A percentile compares a stretch with the other conserved stretches of the same genome.
Conservation (phyloP, 2,329 filamentous ascomycete genomes). For the Diaporthe helianthi region DNA sequence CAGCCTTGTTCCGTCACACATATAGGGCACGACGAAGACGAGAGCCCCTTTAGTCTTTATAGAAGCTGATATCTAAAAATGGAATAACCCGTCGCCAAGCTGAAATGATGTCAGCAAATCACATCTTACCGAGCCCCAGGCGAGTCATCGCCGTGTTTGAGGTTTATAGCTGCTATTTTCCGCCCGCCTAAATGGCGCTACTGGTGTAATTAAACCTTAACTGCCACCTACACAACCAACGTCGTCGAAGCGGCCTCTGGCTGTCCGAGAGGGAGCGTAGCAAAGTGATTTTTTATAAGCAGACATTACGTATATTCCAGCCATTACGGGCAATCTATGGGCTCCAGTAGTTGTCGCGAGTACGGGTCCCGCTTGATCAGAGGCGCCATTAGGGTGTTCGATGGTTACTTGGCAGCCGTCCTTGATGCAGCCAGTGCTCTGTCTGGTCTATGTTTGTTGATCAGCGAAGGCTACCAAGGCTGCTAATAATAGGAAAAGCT, state of each 20-base stretch:
- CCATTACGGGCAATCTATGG: background rate
- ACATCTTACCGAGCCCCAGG: background rate
- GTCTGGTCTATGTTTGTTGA: no score
- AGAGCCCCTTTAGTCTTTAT: no score
- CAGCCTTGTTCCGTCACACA: no score
- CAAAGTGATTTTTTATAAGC: background rate
- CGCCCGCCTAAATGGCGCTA: background rate
- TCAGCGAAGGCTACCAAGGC: no score
- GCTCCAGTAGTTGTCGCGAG: background rate
- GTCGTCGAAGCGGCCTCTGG: background rate
- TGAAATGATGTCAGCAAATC: no score
- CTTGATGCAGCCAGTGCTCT: no score
- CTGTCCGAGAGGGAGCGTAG: background rate
- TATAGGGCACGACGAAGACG: no score
- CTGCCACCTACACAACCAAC: background rate
- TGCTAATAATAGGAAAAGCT: no score
- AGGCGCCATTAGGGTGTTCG: no score
- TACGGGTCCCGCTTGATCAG: no score
- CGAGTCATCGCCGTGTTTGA: background rate
- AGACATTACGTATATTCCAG: no score
- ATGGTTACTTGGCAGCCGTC: no score
- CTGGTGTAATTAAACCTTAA: background rate
- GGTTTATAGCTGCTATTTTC: background rate
- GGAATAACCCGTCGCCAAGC: background rate
- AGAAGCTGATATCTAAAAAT: background rate